These are phyloP conservation scores for Gynochthodes officinalis DNA, from an alignment of 257 asterid species.

Conservation along the genomic window DNA sequence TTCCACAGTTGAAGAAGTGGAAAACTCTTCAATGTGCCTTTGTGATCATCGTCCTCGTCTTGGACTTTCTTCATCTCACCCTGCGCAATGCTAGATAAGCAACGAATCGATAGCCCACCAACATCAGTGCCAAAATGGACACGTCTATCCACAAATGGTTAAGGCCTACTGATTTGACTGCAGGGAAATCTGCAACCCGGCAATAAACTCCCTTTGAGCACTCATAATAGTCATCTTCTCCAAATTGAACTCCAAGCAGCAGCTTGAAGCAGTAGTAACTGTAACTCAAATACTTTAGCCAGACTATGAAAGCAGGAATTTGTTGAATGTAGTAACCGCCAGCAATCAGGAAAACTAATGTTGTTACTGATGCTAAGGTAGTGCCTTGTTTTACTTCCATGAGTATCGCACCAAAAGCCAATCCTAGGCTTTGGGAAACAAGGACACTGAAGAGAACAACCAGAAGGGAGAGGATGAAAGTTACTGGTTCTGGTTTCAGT, in stretches of 20 bases:
- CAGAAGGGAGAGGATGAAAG: constrained; percentile 79
- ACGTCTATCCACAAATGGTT: constrained; percentile 66
- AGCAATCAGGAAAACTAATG: constrained; percentile 83
- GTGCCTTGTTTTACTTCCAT: constrained; percentile 98
- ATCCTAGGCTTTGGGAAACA: constrained; percentile 86
- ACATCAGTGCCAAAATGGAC: constrained; percentile 66
- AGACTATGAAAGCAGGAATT: constrained; percentile 80
- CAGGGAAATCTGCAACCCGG: constrained; percentile 74
- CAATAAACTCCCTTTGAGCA: constrained; percentile 66
- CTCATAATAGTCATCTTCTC: constrained; percentile 60
- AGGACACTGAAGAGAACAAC: constrained; percentile 84
- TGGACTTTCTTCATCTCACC: constrained; percentile 41
- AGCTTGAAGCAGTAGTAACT: constrained; percentile 90
- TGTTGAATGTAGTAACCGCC: constrained; percentile 94
- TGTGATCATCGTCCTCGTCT: not conserved
- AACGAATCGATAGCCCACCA: constrained; percentile 64
- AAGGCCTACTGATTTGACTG: constrained; percentile 68
- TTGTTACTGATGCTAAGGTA: constrained; percentile 88
- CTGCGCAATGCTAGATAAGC: constrained; percentile 84
- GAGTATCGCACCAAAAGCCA: constrained; percentile 90
- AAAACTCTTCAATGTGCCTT: constrained; percentile 32
- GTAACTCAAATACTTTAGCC: constrained; percentile 82
- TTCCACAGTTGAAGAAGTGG: constrained; percentile 33
- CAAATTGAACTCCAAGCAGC: constrained; percentile 82
- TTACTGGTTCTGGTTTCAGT: constrained; percentile 67